Evolutionary conservation across 495 filamentous ascomycete genomes (phyloP), one percentile per base, ranked within the genome.

Genomic region (Wilcoxina mikolae): DNA sequence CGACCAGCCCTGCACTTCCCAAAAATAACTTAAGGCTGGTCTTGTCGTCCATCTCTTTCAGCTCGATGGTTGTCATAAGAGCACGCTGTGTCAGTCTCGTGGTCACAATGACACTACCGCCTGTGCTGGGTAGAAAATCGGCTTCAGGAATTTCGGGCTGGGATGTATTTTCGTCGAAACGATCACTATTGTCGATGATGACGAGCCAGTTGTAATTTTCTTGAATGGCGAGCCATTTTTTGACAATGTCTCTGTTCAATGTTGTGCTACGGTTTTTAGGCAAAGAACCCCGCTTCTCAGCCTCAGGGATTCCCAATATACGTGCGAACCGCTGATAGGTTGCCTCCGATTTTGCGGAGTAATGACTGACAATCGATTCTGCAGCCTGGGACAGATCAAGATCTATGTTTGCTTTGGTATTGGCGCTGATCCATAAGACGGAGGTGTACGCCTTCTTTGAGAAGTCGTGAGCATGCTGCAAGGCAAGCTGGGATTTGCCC

Each of bases 101-200:
- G 31, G 58, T 60, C 18, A 60, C 53, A 10, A 60, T 54, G 10
- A 58, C 48, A 3, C 44, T 60, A 22, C 58, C 58, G 31, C 31
- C 31, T 7, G 31, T 35, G 31, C 31, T 35, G 42, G 41, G 51
- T 7, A 17, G 18, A 45, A 60, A 58, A 18, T 58, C 58, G 9
- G 49, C 24, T 18, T 42, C 35, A 9, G 58, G 58, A 11, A 60
- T 29, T 38, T 58, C 57, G 26, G 49, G 35, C 10, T 52, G 27
- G 18, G 57, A 27, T 1, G 42, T 22, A 1, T 58, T 55, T 22
- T 43, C 31, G 28, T 58, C 24, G 29, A 54, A 53, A 58, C 57
- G 54, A n/a, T 60, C 58, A 20, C 53, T 52, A 24, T 60, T 60
- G 22, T 60, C 58, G 29, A 60, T 58, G 15, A 60, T 44, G 4